Percentiles rank a stretch among this genome's conserved stretches.
Evolutionary conservation across 2,329 filamentous ascomycete species (phyloP).

Genomic region (Ascosphaera aggregata): DNA sequence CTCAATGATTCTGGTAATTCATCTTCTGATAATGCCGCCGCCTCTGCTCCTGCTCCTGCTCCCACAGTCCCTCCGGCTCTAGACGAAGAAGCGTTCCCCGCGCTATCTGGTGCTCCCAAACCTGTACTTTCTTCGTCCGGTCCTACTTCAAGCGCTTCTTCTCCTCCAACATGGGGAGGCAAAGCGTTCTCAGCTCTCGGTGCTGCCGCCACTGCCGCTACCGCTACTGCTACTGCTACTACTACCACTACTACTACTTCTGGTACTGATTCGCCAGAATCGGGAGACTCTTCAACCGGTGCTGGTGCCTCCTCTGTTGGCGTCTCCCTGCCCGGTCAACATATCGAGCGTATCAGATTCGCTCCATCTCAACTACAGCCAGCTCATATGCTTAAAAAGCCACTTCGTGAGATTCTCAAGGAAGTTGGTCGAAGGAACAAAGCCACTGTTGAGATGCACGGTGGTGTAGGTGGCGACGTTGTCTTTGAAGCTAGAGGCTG

Average conservation of each 20-base stretch:
- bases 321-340: conserved; percentile 61
- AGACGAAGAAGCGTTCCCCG: conserved; percentile 84
- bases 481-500: conserved; percentile 71
- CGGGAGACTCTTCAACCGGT: conserved; percentile 8
- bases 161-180: conserved; percentile 32
- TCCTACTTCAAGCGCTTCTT: conserved; percentile 60
- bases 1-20: too few relatives aligned
- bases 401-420: conserved; percentile 62
- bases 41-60: conserved; percentile 16
- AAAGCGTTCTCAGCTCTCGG: conserved; percentile 12
- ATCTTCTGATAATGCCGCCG: too few relatives aligned
- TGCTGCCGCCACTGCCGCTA: conserved; percentile 24
- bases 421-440: conserved; percentile 86
- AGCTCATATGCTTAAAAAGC: conserved; percentile 56
- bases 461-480: conserved; percentile 46
- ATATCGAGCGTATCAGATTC: conserved; percentile 52
- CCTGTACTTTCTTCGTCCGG: conserved; percentile 33
- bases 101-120: conserved; percentile 52
- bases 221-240: conserved; percentile 18
- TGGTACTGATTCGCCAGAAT: conserved; percentile 17
- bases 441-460: conserved; percentile 57
- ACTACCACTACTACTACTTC: conserved; percentile 40
- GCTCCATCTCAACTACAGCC: conserved; percentile 55
- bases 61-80: conserved; percentile 35
- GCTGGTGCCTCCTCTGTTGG: conserved; percentile 8